Evolutionary conservation across 306 rosid species (phyloP), one percentile per base, ranked within the genome.

Genomic region (Quercus aquifolioides): DNA sequence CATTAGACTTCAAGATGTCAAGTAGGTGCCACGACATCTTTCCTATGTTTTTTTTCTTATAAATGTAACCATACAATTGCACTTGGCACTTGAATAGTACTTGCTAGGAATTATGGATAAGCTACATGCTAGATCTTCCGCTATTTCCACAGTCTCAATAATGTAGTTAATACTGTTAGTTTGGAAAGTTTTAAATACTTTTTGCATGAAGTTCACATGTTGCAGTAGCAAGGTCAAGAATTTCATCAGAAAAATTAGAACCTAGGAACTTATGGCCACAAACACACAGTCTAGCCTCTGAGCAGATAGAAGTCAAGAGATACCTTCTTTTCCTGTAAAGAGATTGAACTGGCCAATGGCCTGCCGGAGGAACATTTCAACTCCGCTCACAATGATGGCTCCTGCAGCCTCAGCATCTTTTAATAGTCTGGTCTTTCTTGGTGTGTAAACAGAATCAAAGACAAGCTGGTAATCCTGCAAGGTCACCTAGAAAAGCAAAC

Each of bases 311-410:
- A 54, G 55, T 19, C 11, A 64, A 67, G 52, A 19, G 20, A 51
- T 82, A 81, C 84, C 84, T 67, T 78, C 31, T 54, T 75, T 56
- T 20, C 74, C 72, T 0, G 86, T 81, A 84, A 87, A 84, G 72
- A 87, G 86, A 74, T 74, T 87, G 88, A 84, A 74, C 79, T 87
- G 88, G 20, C 76, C 84, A 73, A 72, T 78, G 75, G 90, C 90
- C 60, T 84, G 88, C 68, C 88, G 73, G 58, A 81, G 82, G 81
- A 87, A 87, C 90, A 87, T 84, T 82, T 87, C 90, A 15, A 84
- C 85, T 12, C 90, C 90, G 46, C 86, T 74, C 31, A 87, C 88
- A 6, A 55, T 69, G 57, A 76, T 79, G 67, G 88, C 86, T 56
- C 88, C 90, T 4, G 81, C 83, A n/a, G 84, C 88, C 71, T 84